phyloP scores from a whole-genome alignment of 129 eudicot genomes.

The Lonicera japonica region DNA sequence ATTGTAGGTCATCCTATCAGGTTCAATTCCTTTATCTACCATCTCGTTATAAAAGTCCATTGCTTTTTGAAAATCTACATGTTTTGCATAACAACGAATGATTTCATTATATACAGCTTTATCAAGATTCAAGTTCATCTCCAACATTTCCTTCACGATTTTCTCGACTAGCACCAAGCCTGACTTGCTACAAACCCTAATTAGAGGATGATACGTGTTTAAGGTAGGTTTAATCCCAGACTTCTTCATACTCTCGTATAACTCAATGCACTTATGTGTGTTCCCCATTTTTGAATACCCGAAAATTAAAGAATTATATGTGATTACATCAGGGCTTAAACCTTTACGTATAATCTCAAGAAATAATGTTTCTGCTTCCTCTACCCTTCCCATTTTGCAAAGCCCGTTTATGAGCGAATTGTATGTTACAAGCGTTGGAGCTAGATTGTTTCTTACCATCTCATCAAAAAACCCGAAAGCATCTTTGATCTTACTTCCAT shows the following conservation, averaged over 20 bases:
- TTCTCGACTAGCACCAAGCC: constrained; percentile 6
- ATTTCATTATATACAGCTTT: constrained; percentile 17
- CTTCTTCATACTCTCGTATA: constrained; percentile 11
- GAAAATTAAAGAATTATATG: constrained; percentile 11
- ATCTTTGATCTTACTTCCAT: constrained; percentile 8
- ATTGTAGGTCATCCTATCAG: constrained; percentile 14
- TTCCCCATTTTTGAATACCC: constrained; percentile 9
- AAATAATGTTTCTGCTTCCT: constrained; percentile 13
- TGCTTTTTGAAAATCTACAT: constrained; percentile 6
- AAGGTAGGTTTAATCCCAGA: constrained; percentile 11
- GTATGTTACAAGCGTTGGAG: constrained; percentile 16
- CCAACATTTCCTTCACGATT: constrained; percentile 4
- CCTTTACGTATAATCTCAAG: neutral
- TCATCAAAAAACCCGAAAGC: constrained; percentile 15
- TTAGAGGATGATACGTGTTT: constrained; percentile 8
- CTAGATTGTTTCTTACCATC: constrained; percentile 8
- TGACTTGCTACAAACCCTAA: constrained; percentile 11
- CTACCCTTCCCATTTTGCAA: constrained; percentile 6
- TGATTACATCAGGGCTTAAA: constrained; percentile 13
- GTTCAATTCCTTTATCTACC: constrained; percentile 7
- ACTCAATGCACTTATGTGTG: constrained; percentile 6
- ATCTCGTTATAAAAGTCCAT: constrained; percentile 6
- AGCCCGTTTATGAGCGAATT: constrained; percentile 18
- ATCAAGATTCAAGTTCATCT: constrained; percentile 15
- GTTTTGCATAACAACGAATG: constrained; percentile 10